A percentile compares a stretch with the other conserved stretches of the same genome.
Evolutionary conservation across 176 grass and related monocot species (phyloP).

Genomic region (Oryza meyeriana): DNA sequence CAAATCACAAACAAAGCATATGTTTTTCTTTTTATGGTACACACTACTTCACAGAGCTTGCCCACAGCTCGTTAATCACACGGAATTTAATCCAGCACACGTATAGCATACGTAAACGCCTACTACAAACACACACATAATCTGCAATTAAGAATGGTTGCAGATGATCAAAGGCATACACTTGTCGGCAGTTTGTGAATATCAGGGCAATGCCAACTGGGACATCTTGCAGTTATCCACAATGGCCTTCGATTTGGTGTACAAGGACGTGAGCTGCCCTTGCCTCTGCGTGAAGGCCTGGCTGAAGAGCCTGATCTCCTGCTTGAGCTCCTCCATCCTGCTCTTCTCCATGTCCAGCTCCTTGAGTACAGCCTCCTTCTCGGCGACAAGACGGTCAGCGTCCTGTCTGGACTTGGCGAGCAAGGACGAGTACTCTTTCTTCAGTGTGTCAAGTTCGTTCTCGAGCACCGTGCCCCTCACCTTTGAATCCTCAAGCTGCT

Average conservation of each 20-base stretch:
- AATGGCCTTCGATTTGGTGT: slow-evolving; percentile 76
- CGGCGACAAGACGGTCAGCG: slow-evolving; percentile 10
- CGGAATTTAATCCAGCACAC: not conserved
- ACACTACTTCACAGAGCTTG: not conserved
- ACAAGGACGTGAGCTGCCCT: slow-evolving; percentile 59
- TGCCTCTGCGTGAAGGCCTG: slow-evolving; percentile 54
- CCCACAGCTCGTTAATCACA: not conserved
- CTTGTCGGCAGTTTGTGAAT: not conserved
- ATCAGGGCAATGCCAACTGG: slow-evolving; percentile 34
- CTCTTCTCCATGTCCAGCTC: slow-evolving; percentile 37
- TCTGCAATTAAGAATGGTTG: slow-evolving; percentile 12
- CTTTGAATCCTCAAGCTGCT: slow-evolving; percentile 54
- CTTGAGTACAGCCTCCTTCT: slow-evolving; percentile 49
- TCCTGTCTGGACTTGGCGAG: slow-evolving; percentile 45
- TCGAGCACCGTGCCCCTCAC: slow-evolving; percentile 41
- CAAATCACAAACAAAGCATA: not conserved
- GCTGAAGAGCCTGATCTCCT: slow-evolving; percentile 64
- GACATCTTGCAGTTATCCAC: slow-evolving; percentile 57
- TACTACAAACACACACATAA: not conserved
- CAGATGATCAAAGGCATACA: not conserved
- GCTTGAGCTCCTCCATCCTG: slow-evolving; percentile 62
- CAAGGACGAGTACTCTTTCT: slow-evolving; percentile 47
- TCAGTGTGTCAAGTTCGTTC: slow-evolving; percentile 42
- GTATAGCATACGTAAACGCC: not conserved
- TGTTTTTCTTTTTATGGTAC: not conserved